phyloP scores from a whole-genome alignment of 176 grass and related monocot genomes.

The Juncus inflexus region DNA sequence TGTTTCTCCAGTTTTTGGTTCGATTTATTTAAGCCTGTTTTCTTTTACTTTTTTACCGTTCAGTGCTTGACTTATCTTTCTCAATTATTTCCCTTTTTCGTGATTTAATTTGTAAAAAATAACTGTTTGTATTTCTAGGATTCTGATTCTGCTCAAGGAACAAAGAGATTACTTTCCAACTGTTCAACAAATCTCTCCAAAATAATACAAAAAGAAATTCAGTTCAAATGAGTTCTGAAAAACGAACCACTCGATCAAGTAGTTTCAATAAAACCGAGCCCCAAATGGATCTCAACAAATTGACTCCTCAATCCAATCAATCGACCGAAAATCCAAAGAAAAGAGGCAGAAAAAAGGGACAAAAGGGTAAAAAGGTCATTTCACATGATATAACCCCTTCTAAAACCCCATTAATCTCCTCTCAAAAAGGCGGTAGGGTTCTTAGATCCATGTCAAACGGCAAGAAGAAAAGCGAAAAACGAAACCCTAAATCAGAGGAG shows the following conservation, averaged over 20 bases:
- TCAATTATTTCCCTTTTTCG: too few species aligned
- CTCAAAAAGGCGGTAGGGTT: slow-evolving; percentile 41
- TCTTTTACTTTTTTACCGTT: too few species aligned
- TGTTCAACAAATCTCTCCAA: too few species aligned
- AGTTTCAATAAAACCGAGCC: background rate
- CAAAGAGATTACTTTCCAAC: too few species aligned
- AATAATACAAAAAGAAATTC: too few species aligned
- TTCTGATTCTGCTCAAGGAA: too few species aligned
- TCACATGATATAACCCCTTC: slow-evolving; percentile 8
- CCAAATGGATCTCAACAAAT: slow-evolving; percentile 9
- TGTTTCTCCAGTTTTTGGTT: too few species aligned
- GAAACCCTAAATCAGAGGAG: background rate
- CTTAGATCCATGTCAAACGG: slow-evolving; percentile 49
- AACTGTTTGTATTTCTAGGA: too few species aligned
- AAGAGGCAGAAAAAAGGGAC: slow-evolving; percentile 28
- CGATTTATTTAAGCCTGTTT: too few species aligned
- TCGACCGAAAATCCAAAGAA: slow-evolving; percentile 21
- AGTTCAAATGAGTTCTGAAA: too few species aligned
- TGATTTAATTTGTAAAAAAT: too few species aligned
- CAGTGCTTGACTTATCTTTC: too few species aligned
- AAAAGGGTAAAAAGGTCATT: slow-evolving; percentile 24
- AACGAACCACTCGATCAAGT: background rate
- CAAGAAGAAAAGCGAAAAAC: slow-evolving; percentile 23
- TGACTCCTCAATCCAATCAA: slow-evolving; percentile 14
- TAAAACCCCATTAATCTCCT: slow-evolving; percentile 62